These are phyloP conservation scores for Epichloe bromicola DNA, from an alignment of 2,329 filamentous ascomycete species.

Conservation along the genomic window DNA sequence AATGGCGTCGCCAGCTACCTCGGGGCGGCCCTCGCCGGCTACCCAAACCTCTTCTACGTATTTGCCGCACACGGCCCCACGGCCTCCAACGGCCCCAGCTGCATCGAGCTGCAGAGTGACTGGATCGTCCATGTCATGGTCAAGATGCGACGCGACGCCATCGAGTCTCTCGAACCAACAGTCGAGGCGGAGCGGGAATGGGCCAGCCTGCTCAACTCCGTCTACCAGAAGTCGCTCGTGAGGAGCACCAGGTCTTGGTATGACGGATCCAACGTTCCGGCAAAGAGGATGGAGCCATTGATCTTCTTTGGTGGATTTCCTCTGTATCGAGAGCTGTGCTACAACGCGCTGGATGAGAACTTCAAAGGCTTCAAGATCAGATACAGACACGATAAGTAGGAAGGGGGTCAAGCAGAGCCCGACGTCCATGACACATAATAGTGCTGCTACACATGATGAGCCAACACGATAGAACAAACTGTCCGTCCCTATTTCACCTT, in stretches of 20 bases:
- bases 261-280: background rate
- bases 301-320: background rate
- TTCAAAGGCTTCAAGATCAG: background rate
- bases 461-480: no score
- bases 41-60: background rate
- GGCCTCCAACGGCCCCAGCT: slow-evolving; percentile 8
- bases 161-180: background rate
- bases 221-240: background rate
- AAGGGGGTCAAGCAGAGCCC: background rate
- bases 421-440: no score
- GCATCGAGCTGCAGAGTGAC: slow-evolving; percentile 6
- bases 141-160: background rate
- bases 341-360: background rate
- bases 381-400: background rate
- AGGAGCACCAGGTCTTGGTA: background rate
- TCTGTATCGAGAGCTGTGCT: background rate
- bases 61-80: slow-evolving; percentile 9
- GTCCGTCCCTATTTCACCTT: no score
- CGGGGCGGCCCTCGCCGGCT: background rate
- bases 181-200: background rate
- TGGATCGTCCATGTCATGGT: slow-evolving; percentile 1
- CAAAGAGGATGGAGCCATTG: background rate
- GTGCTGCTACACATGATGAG: no score
- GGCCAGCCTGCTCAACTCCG: background rate
- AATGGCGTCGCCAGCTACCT: background rate